Evolutionary conservation across 768 basidiomycete genomes (phyloP).

Genomic region (Boletus vermiculosoides): DNA sequence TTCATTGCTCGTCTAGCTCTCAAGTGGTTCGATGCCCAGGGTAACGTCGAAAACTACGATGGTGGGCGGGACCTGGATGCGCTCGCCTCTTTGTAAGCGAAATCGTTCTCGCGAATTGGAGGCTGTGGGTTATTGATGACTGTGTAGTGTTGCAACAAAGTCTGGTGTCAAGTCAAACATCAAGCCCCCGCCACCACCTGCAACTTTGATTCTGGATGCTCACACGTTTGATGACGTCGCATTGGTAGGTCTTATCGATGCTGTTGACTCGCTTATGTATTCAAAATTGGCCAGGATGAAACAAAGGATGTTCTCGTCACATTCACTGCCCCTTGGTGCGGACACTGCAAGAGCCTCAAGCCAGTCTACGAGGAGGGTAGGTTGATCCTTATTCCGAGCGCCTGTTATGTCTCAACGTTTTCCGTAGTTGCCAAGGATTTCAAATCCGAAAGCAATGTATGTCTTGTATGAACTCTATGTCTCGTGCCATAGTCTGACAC

Average conservation of each 20-base stretch:
- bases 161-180: slow-evolving; percentile 85
- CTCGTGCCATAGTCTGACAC: slow-evolving; percentile 7
- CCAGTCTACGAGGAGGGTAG: slow-evolving; percentile 80
- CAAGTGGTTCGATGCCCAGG: slow-evolving; percentile 84
- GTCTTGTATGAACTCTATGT: slow-evolving; percentile 13
- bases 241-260: slow-evolving; percentile 42
- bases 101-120: background rate
- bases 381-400: background rate
- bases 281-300: slow-evolving; percentile 43
- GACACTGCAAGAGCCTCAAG: slow-evolving; percentile 92
- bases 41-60: slow-evolving; percentile 66
- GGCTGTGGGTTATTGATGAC: background rate
- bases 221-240: slow-evolving; percentile 77
- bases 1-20: slow-evolving; percentile 53
- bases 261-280: background rate
- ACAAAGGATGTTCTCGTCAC: slow-evolving; percentile 83
- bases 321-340: slow-evolving; percentile 87
- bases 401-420: background rate
- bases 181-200: slow-evolving; percentile 78
- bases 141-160: slow-evolving; percentile 64
- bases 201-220: slow-evolving; percentile 62
- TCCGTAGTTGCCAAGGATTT: slow-evolving; percentile 73
- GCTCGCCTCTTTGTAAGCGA: slow-evolving; percentile 68
- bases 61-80: slow-evolving; percentile 80
- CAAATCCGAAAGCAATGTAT: slow-evolving; percentile 70